Evolutionary conservation across 192 early-diverging fungal genomes (phyloP), one percentile per base, ranked within the genome.

Genomic region (Backusella tarrabulga): DNA sequence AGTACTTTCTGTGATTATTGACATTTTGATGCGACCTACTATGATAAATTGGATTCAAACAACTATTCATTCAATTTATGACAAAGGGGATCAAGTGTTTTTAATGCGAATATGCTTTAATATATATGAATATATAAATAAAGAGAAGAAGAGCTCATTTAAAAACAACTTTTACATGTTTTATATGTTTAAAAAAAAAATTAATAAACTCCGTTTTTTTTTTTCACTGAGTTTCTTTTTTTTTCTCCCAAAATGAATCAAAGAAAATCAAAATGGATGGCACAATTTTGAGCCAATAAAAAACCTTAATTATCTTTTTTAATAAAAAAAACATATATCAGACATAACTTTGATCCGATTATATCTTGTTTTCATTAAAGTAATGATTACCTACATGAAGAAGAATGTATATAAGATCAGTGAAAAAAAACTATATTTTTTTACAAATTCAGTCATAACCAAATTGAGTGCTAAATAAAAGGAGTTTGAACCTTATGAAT

Each of bases 401-500:
- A 32, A 32, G 2, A 32, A 32, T 32, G 32, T 32, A 32, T 32
- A 32, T 32, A 32, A 32, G 32, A 32, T 32, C 32, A 32, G 32
- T 32, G 32, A 32, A 32, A 32, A 32, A 32, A 32, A 2, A 32
- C 32, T 5, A 1, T 40, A 40, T 44, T 44, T 50, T n/a, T 50
- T 50, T 50, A 50, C 19, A 50, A 26, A 12, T 23, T 26, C 54
- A 60, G 54, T 23, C 2, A 60, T 60, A 60, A 60, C 54, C 54
- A 60, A 26, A 60, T 60, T 60, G n/a, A 9, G 54, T 3, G 54
- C 12, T 60, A 60, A 60, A 23, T 60, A 60, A 60, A 60, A 23
- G 54, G 54, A 60, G 54, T 60, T 60, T 60, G 23, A 60, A 60
- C 54, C 54, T 60, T 60, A 60, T 60, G 54, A 60, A 60, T 60